Percentiles rank a stretch among this genome's conserved stretches.
Evolutionary conservation across 805 yeast species (phyloP).

Genomic region (Candida ovalis): DNA sequence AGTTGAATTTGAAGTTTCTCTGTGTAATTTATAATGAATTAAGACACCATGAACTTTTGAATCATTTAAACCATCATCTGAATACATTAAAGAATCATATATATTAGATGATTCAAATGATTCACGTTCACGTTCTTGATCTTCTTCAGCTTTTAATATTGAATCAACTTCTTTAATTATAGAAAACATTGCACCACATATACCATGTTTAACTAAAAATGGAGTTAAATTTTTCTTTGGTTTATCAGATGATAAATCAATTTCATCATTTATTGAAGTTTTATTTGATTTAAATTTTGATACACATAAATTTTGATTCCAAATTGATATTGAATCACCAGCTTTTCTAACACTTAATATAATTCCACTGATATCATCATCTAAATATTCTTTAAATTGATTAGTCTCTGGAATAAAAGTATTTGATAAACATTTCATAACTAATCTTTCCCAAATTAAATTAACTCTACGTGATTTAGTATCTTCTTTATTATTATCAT

Average conservation of each 20-base stretch:
- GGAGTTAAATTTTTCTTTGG: constrained; percentile 32
- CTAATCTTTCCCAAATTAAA: constrained; percentile 53
- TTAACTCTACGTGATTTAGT: constrained; percentile 25
- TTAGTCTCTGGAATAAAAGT: constrained; percentile 40
- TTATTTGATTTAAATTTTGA: constrained; percentile 14
- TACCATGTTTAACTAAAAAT: constrained; percentile 40
- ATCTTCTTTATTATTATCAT: constrained; percentile 12
- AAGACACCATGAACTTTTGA: constrained; percentile 40
- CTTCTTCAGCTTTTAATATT: constrained; percentile 31
- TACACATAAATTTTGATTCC: constrained; percentile 53
- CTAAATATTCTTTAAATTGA: constrained; percentile 35
- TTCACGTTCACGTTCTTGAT: too few species aligned
- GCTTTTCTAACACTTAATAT: constrained; percentile 57
- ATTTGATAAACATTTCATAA: constrained; percentile 50
- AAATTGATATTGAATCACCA: constrained; percentile 55
- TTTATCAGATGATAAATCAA: constrained; percentile 9
- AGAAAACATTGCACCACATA: constrained; percentile 44
- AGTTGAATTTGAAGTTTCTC: constrained; percentile 24
- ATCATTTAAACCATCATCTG: constrained; percentile 36
- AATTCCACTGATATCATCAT: constrained; percentile 54
- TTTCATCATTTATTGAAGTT: constrained; percentile 9
- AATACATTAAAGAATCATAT: constrained; percentile 16
- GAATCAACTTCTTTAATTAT: constrained; percentile 46
- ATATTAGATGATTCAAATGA: not conserved
- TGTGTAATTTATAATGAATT: constrained; percentile 45